Base-by-base conservation (phyloP, 768 basidiomycete species). In the Podaxis rugospora region DNA sequence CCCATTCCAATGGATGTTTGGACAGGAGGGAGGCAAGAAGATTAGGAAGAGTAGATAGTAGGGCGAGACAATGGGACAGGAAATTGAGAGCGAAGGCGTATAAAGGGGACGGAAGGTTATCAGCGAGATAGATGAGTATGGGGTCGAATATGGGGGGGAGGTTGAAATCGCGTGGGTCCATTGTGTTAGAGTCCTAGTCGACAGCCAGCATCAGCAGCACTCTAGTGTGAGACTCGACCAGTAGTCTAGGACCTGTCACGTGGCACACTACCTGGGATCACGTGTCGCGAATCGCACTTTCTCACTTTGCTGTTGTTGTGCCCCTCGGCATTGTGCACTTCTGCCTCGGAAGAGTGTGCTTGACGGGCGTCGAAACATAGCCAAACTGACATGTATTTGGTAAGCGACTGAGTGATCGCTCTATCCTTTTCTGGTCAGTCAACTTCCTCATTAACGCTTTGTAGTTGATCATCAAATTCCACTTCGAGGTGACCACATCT, bases 1-100 rank as follows among this genome's bases (percentile, higher is more conserved):
- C 81, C 88, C 88, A 90, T 64, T 83, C 77, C 65, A 77, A 74
- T 36, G 85, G 86, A 62, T 78, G 75, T 51, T 80, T 79, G 27
- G 80, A 75, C 13, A 82, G 47, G 14, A 90, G 67, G 2, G 84
- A 75, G 16, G 72, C 66, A 58, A 81, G 64, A 51, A 91, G 75
- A 5, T 74, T 73, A 65, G 80, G 69, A 21, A 86, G 59, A 5
- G 86, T 77, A 6, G 79, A 75, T 64, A 79, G 52, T 47, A 89
- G 73, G 2, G 82, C 76, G 18, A 88, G 71, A 1, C 75, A 63
- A 66, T 88, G 79, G 1, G 86, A 81, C 46, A 88, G 63, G 55
- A 85, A 66, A 10, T 76, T 78, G 56, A 83, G 66, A 53, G 85
- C 63, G 28, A 87, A 68, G 14, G 76, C 76, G 69, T 83, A 88